Evolutionary conservation across 345 rosid genomes (phyloP).

Genomic region (Draba incana): DNA sequence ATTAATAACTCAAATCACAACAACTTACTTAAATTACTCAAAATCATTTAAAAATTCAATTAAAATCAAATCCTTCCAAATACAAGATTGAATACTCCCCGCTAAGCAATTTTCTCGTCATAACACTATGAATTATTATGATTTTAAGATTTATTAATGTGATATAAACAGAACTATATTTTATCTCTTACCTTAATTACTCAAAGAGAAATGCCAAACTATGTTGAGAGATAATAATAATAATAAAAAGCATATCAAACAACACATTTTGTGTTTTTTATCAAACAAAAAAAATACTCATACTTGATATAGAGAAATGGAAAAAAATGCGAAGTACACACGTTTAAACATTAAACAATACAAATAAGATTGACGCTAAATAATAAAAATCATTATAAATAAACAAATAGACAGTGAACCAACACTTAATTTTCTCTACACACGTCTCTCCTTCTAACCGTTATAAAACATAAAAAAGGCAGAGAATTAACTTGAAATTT

Average conservation of each 20-base stretch:
- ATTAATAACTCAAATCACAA: too few relatives aligned
- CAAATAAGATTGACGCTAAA: slow-evolving; percentile 2
- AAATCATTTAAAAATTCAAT: too few relatives aligned
- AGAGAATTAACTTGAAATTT: slow-evolving; percentile 18
- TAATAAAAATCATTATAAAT: not conserved
- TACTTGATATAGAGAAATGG: not conserved
- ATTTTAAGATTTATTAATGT: not conserved
- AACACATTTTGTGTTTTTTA: not conserved
- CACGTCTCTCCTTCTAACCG: slow-evolving; percentile 37
- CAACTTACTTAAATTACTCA: too few relatives aligned
- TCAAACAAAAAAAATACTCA: not conserved
- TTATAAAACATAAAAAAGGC: slow-evolving; percentile 24
- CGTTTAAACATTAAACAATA: too few relatives aligned
- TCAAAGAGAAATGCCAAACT: not conserved
- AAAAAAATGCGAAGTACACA: not conserved
- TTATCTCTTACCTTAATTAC: too few relatives aligned
- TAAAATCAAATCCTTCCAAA: too few relatives aligned
- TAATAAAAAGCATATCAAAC: not conserved
- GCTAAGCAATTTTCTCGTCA: too few relatives aligned
- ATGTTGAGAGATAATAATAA: not conserved
- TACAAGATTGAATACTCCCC: too few relatives aligned
- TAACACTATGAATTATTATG: not conserved
- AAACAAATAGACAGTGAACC: slow-evolving; percentile 31
- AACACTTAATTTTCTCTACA: slow-evolving; percentile 34
- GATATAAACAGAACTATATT: too few relatives aligned